phyloP scores from a whole-genome alignment of 495 filamentous ascomycete species.

The Hyaloscypha bicolor region DNA sequence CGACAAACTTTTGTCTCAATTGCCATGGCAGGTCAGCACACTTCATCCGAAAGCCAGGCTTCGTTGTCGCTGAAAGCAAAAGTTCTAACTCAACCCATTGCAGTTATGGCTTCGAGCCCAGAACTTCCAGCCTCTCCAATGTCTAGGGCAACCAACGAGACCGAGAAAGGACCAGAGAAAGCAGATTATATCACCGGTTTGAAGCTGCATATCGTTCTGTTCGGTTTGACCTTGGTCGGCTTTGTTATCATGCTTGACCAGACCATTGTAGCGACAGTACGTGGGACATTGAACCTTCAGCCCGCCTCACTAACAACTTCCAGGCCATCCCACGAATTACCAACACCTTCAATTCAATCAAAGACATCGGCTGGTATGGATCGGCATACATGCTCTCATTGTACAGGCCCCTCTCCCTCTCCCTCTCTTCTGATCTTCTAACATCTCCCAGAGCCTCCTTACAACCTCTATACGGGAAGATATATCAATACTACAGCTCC shows the following conservation, averaged over 20 bases:
- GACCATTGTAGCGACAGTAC: conserved; percentile 47
- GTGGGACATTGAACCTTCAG: not conserved
- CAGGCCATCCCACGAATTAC: conserved; percentile 44
- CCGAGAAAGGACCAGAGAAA: not conserved
- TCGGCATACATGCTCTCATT: conserved; percentile 46
- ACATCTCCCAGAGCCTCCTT: conserved; percentile 38
- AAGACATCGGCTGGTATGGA: conserved; percentile 56
- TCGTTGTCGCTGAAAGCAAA: too few relatives aligned
- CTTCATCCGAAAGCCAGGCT: too few relatives aligned
- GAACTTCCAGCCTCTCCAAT: not conserved
- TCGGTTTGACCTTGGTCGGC: conserved; percentile 37
- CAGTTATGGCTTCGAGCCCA: too few relatives aligned
- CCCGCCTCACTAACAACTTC: not conserved
- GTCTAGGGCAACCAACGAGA: not conserved
- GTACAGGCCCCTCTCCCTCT: conserved; percentile 30
- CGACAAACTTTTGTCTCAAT: too few relatives aligned
- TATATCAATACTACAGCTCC: conserved; percentile 47
- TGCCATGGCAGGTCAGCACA: too few relatives aligned
- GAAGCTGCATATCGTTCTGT: conserved; percentile 32
- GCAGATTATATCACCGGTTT: conserved; percentile 25
- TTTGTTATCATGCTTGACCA: conserved; percentile 53
- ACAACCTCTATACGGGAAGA: conserved; percentile 47
- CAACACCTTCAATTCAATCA: conserved; percentile 43
- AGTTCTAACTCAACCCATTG: too few relatives aligned
- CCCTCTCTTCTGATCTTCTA: not conserved